Base-by-base conservation (phyloP, 2,329 filamentous ascomycete species). In the Ambrosiella cleistominuta region DNA sequence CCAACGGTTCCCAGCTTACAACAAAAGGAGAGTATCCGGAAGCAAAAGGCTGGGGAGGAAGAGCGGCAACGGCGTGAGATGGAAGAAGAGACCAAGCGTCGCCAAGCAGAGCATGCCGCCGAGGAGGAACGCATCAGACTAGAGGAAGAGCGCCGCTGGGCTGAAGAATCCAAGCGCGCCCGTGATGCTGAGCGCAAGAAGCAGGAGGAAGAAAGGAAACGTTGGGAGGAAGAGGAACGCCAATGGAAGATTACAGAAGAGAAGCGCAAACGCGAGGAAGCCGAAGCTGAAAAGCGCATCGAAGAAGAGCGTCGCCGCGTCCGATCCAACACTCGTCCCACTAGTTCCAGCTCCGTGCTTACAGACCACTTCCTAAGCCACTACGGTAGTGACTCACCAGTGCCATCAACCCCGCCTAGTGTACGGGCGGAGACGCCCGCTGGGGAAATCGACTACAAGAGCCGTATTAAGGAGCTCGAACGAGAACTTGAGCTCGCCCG, bases 221-320 rank as follows among this genome's bases (percentile, higher is more conserved):
- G 79, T 59, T 90, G 86, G 86, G 82, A 87, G 62, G 84, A 88
- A 65, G 82, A 89, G 66, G 84, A 89, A 67, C 75, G 77, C 12
- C 79, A 79, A 65, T 94, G 88, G 86, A 83, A 84, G 66, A 68
- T 83, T 58, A 85, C 88, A 38, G 86, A 93, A 64, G 83, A 88
- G 64, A 77, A 77, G 62, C 78, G 85, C 54, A 76, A 79, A 60
- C 74, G 74, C 61, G 88, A 93, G 63, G 88, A 95, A 64, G 79
- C 79, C 39, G 86, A 86, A 62, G 80, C 82, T 1, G 83, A 89
- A 64, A 78, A 79, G 9, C 77, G 76, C 45, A 68, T 89, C 38
- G 79, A 80, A 54, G 75, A 83, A 60, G 85, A 91, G 66, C 79
- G 85, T 53, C 75, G 75, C 64, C 75, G 79, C 60, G 75, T 79